Conservation (phyloP, 2,329 filamentous ascomycete genomes). For the Neonectria coccinea region DNA sequence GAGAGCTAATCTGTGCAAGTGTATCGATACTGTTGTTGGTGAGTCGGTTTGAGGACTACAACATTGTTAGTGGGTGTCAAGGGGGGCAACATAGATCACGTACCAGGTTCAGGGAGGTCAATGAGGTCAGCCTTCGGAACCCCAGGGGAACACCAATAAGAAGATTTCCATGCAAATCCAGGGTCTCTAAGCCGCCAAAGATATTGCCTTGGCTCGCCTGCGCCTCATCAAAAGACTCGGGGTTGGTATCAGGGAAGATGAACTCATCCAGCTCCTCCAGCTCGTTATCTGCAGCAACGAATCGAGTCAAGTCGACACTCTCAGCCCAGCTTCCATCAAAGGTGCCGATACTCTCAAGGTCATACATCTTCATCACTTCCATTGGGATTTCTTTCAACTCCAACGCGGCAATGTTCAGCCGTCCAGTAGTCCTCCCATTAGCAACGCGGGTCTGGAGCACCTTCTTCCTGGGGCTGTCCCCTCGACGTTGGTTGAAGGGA, state of each 20-base stretch:
- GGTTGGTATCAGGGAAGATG: constrained; percentile 80
- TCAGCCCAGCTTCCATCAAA: constrained; percentile 85
- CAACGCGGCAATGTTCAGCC: constrained; percentile 89
- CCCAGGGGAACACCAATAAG: constrained; percentile 80
- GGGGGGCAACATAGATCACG: constrained; percentile 43
- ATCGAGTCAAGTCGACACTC: constrained; percentile 84
- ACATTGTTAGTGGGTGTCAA: constrained; percentile 35
- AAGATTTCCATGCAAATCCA: constrained; percentile 89
- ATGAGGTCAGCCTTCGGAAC: constrained; percentile 75
- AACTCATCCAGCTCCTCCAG: constrained; percentile 78
- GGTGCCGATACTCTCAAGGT: constrained; percentile 74
- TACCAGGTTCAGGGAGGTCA: constrained; percentile 87
- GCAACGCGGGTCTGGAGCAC: constrained; percentile 80
- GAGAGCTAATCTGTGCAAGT: constrained; percentile 76
- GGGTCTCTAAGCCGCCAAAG: constrained; percentile 82
- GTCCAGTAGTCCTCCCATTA: constrained; percentile 79
- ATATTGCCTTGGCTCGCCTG: constrained; percentile 78
- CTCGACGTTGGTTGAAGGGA: constrained; percentile 76
- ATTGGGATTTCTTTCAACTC: constrained; percentile 81
- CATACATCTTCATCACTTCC: constrained; percentile 92
- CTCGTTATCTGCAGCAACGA: constrained; percentile 92
- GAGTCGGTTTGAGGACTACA: constrained; percentile 83
- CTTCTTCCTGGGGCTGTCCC: constrained; percentile 70
- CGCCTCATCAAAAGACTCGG: constrained; percentile 68
- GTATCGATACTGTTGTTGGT: constrained; percentile 77